Evolutionary conservation across 371 early-diverging fungal genomes (phyloP).

Genomic region (Lichtheimia hyalospora): DNA sequence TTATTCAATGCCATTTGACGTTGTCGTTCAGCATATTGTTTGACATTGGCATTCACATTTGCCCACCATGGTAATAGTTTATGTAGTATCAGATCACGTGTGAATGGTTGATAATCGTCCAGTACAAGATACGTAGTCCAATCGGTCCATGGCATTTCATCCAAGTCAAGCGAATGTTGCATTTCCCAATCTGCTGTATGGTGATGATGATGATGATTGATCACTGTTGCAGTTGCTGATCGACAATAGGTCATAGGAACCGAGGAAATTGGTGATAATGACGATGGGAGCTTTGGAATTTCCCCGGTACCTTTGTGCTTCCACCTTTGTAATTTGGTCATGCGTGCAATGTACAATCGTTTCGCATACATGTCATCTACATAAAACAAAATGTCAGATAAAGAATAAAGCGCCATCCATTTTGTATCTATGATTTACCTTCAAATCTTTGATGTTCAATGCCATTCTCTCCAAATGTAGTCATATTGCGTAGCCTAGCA

Average conservation of each 20-base stretch:
- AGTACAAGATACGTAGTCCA: not conserved
- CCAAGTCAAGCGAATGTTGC: too few species aligned
- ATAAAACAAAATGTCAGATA: not conserved
- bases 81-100: not conserved
- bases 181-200: too few species aligned
- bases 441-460: too few species aligned
- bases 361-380: not conserved
- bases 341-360: not conserved
- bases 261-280: not conserved
- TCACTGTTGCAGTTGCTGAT: not conserved
- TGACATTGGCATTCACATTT: not conserved
- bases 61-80: not conserved
- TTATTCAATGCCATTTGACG: not conserved
- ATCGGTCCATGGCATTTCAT: not conserved
- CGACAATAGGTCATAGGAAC: not conserved
- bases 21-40: not conserved
- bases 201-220: not conserved
- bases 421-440: too few species aligned
- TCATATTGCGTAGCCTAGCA: not conserved
- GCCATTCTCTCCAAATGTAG: not conserved
- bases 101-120: not conserved
- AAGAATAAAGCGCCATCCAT: too few species aligned
- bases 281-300: too few species aligned
- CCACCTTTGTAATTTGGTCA: not conserved
- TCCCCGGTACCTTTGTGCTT: not conserved